Evolutionary conservation across 129 eudicot genomes (phyloP).

Genomic region (Flaveria trinervia): DNA sequence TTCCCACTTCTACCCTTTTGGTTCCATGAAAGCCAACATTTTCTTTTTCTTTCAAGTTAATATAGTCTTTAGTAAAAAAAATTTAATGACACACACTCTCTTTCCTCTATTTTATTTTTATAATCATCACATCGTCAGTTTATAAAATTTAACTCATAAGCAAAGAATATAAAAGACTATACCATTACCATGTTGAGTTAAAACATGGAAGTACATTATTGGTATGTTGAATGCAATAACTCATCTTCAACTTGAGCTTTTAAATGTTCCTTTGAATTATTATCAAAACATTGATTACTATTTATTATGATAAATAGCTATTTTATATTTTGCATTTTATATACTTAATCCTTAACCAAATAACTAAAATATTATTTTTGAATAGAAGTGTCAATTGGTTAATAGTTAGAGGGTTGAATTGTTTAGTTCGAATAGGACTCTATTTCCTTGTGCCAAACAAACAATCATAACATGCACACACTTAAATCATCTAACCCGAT

Average conservation of each 20-base stretch:
- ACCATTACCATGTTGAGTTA: too few relatives aligned
- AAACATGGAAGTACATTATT: not conserved
- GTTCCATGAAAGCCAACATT: slow-evolving; percentile 16
- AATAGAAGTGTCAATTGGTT: not conserved
- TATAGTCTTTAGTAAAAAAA: not conserved
- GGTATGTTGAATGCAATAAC: not conserved
- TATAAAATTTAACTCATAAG: too few relatives aligned
- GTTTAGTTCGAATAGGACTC: too few relatives aligned
- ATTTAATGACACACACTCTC: too few relatives aligned
- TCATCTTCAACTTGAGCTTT: not conserved
- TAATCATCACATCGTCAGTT: too few relatives aligned
- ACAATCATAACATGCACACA: too few relatives aligned
- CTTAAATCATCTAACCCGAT: too few relatives aligned
- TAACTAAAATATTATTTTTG: not conserved
- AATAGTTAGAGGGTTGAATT: too few relatives aligned
- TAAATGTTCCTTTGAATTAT: not conserved
- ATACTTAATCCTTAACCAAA: not conserved
- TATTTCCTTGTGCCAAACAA: too few relatives aligned
- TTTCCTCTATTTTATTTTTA: too few relatives aligned
- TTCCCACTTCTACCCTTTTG: slow-evolving; percentile 2
- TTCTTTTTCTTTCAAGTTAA: not conserved
- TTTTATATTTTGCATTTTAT: not conserved
- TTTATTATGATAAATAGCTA: not conserved
- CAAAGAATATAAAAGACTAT: too few relatives aligned
- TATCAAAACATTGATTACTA: not conserved